Conservation (phyloP, 495 filamentous ascomycete species). For the Penicillium soppii region DNA sequence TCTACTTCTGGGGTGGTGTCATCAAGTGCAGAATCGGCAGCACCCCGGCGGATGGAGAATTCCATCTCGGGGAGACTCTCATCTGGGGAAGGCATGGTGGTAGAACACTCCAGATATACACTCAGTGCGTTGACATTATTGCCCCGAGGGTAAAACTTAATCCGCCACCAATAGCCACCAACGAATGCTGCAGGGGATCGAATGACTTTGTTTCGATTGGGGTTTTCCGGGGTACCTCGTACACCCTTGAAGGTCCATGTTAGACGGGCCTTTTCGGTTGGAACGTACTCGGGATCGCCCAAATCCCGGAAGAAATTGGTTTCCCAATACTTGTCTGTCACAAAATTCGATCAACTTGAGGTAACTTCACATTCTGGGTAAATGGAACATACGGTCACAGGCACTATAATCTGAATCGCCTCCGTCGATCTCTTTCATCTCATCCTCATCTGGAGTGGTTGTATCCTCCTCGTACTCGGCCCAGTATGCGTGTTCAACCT, state of each 20-base stretch:
- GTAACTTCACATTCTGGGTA: background rate
- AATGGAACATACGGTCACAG: slow-evolving; percentile 47
- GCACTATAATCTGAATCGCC: slow-evolving; percentile 51
- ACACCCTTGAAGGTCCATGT: slow-evolving; percentile 60
- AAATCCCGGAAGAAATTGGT: slow-evolving; percentile 54
- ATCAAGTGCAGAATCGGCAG: slow-evolving; percentile 29
- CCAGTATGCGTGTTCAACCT: slow-evolving; percentile 50
- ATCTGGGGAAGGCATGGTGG: slow-evolving; percentile 40
- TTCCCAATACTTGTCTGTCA: slow-evolving; percentile 58
- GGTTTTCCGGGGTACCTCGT: slow-evolving; percentile 60
- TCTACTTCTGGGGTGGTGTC: slow-evolving; percentile 29
- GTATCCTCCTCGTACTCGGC: slow-evolving; percentile 55
- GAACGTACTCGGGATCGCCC: slow-evolving; percentile 59
- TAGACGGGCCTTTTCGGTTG: slow-evolving; percentile 52
- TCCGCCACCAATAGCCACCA: slow-evolving; percentile 66
- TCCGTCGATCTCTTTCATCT: slow-evolving; percentile 58
- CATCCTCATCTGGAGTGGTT: slow-evolving; percentile 55
- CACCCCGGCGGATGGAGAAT: slow-evolving; percentile 37
- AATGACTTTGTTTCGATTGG: slow-evolving; percentile 59
- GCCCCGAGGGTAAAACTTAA: slow-evolving; percentile 68
- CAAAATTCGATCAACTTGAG: slow-evolving; percentile 8
- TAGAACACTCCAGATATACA: slow-evolving; percentile 62
- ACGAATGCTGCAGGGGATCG: slow-evolving; percentile 57
- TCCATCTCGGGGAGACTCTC: slow-evolving; percentile 38
- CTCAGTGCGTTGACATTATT: slow-evolving; percentile 63